Base-by-base conservation (phyloP, 306 rosid species). In the Begonia loranthoides region DNA sequence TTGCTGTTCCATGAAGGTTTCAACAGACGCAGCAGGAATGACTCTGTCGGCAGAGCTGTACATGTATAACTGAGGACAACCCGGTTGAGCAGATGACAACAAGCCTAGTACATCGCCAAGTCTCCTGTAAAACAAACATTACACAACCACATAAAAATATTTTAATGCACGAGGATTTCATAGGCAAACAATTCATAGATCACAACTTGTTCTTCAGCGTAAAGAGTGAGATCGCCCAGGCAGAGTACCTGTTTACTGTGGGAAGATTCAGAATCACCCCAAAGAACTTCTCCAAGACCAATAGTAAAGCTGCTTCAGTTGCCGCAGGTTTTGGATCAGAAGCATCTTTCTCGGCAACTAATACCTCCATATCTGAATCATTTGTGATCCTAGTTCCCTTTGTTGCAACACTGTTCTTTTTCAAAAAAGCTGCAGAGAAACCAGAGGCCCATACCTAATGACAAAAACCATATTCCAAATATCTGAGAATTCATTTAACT, bases 381-480 rank as follows among this genome's bases (percentile, higher is more conserved):
- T 65, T 62, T 1, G 76, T 54, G 60, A 65, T 52, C 6, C 38
- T 40, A 43, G 54, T 56, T 56, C 96, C 88, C 66, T 80, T 86
- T 43, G 96, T 77, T 57, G 94, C 92, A 15, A 83, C 73, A 50
- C 99, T 92, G 17, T 49, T 78, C 77, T 86, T 92, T 73, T 92
- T 92, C 45, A 92, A 74, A 58, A 92, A 78, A 2, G 99, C 96
- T 58, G 99, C 95, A 50, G 96, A 83, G 84, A 92, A 92, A 62
- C 99, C 99, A 39, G 94, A 92, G 49, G 99, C 99, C 95, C 95
- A 92, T 28, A 92, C 94, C 99, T 92, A 65, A 39, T 8, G 36
- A 28, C 8, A 54, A 19, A 33, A 17, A 16, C 19, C 17, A 39
- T 49, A n/a, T 15, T 21, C 4, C 46, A 39, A 49, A 48, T 28